Conservation (phyloP, 2,329 filamentous ascomycete genomes). For the Exophiala sp. region DNA sequence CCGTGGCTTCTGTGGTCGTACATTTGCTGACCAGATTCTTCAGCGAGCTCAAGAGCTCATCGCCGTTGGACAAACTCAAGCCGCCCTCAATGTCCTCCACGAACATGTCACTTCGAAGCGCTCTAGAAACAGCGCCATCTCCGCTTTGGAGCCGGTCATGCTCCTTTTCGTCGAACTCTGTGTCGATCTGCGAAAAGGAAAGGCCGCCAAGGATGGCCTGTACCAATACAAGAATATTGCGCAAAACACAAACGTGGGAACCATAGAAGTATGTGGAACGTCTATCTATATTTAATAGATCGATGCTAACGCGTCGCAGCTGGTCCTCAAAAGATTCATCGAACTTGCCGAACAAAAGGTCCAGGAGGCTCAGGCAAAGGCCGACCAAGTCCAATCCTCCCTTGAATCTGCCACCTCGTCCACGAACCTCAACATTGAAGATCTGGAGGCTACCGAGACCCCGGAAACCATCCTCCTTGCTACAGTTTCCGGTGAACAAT, state of each 20-base stretch:
- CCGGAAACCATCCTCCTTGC: slow-evolving; percentile 96
- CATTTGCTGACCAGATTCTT: slow-evolving; percentile 24
- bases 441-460: slow-evolving; percentile 94
- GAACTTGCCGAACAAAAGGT: slow-evolving; percentile 95
- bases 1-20: slow-evolving; percentile 18
- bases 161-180: slow-evolving; percentile 93
- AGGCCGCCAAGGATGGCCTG: slow-evolving; percentile 94
- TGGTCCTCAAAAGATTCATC: slow-evolving; percentile 96
- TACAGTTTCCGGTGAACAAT: slow-evolving; percentile 96
- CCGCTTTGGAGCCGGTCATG: slow-evolving; percentile 96
- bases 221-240: slow-evolving; percentile 99
- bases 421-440: slow-evolving; percentile 66
- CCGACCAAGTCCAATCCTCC: slow-evolving; percentile 85
- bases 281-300: slow-evolving; percentile 8
- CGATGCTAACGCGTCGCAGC: slow-evolving; percentile 40
- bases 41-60: slow-evolving; percentile 95
- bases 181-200: slow-evolving; percentile 96
- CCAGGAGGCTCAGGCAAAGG: slow-evolving; percentile 89
- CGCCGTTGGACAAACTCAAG: slow-evolving; percentile 86
- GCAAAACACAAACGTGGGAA: slow-evolving; percentile 96
- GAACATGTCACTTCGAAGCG: slow-evolving; percentile 99
- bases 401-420: slow-evolving; percentile 62
- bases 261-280: slow-evolving; percentile 69
- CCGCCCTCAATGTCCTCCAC: slow-evolving; percentile 89
- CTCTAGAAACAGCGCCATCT: slow-evolving; percentile 93